phyloP scores from a whole-genome alignment of 805 yeast genomes.

The Metschnikowia noctiluminum region DNA sequence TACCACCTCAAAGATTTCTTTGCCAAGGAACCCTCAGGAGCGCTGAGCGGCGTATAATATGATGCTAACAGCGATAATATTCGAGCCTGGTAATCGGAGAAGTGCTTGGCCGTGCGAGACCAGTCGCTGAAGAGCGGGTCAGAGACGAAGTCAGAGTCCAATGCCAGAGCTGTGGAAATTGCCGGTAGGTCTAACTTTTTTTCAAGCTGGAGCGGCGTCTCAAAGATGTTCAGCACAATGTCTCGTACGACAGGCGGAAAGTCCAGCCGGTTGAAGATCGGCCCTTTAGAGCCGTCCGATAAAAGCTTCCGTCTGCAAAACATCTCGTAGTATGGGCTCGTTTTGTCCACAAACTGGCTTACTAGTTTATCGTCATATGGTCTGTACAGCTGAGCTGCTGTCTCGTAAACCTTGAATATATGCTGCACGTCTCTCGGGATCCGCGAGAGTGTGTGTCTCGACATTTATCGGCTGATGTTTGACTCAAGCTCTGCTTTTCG shows the following conservation, averaged over 20 bases:
- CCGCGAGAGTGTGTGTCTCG: slow-evolving; percentile 17
- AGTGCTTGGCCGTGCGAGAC: slow-evolving; percentile 15
- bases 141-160: background rate
- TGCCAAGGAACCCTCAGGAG: slow-evolving; percentile 11
- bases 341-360: slow-evolving; percentile 16
- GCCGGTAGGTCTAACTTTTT: slow-evolving; percentile 5
- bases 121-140: slow-evolving; percentile 11
- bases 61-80: slow-evolving; percentile 27
- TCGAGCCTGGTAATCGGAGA: slow-evolving; percentile 25
- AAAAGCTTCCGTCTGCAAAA: slow-evolving; percentile 23
- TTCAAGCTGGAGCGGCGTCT: slow-evolving; percentile 13
- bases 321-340: slow-evolving; percentile 18
- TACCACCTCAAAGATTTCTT: slow-evolving; percentile 30
- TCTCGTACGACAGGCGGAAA: slow-evolving; percentile 23
- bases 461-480: slow-evolving; percentile 7
- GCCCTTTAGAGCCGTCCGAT: background rate
- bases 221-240: slow-evolving; percentile 21
- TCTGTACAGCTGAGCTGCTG: slow-evolving; percentile 12
- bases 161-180: slow-evolving; percentile 7
- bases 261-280: slow-evolving; percentile 17
- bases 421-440: slow-evolving; percentile 22
- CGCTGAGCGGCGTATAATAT: slow-evolving; percentile 20
- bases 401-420: slow-evolving; percentile 20
- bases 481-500: background rate
- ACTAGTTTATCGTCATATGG: slow-evolving; percentile 14